A percentile compares a stretch with the other conserved stretches of the same genome.
These are phyloP conservation scores for Rhodomyrtus tomentosa DNA, from an alignment of 345 rosid species.

Conservation along the genomic window DNA sequence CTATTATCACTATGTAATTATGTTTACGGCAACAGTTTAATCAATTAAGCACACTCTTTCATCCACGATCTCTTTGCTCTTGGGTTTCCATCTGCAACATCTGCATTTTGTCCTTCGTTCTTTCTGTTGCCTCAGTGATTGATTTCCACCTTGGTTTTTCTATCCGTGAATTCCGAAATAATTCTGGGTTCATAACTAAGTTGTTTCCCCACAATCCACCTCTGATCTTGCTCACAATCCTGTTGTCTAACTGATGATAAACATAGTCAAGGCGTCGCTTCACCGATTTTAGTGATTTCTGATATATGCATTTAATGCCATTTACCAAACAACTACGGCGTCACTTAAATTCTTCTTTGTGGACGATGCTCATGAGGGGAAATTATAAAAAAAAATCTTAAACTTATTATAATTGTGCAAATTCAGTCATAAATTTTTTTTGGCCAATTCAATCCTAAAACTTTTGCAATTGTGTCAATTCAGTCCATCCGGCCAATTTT, in stretches of 20 bases:
- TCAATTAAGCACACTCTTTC: not conserved
- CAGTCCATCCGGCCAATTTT: too few relatives aligned
- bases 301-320: not conserved
- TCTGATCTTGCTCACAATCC: not conserved
- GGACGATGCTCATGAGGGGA: not conserved
- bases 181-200: not conserved
- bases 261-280: not conserved
- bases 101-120: not conserved
- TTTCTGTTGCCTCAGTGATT: not conserved
- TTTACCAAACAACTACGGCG: not conserved
- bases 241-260: not conserved
- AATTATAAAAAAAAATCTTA: too few relatives aligned
- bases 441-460: too few relatives aligned
- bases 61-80: not conserved
- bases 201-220: not conserved
- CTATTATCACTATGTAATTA: not conserved
- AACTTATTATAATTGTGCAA: too few relatives aligned
- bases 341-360: not conserved
- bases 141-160: not conserved
- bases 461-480: too few relatives aligned
- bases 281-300: not conserved
- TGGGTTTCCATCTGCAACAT: not conserved
- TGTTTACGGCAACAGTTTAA: not conserved
- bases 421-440: too few relatives aligned
- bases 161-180: not conserved